Base-by-base conservation (phyloP, 2,329 filamentous ascomycete species). In the Phialocephala subalpina region DNA sequence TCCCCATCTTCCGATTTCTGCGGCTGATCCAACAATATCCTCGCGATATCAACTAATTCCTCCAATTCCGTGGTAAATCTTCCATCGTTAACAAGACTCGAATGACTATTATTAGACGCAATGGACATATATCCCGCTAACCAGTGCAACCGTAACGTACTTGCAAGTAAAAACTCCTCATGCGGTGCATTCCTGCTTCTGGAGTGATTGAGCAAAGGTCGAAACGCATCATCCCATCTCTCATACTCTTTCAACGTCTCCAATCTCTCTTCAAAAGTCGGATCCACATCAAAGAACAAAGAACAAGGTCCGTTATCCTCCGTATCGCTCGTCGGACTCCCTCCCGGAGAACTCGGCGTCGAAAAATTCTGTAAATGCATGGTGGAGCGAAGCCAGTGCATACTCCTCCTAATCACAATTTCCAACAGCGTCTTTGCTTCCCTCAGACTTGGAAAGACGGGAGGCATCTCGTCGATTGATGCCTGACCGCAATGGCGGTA, bases 371-470 rank as follows among this genome's bases (percentile, higher is more conserved):
- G 70, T 8, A 70, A 33, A 49, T 69, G 71, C 60, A 71, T 69
- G 9, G 69, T 72, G 36, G 69, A 70, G 9, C 69, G 67, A 29
- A 73, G 42, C 70, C 70, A 73, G 52, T 72, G 67, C 67, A 73
- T 71, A 20, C 69, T 72, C 47, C 70, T 66, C 45, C 63, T 49
- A n/a, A 72, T 72, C 3, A 73, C 64, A 5, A 67, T 29, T 38
- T 73, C 72, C 35, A 73, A 45, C 20, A 66, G 22, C 16, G 35
- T 40, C 27, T 66, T 60, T 29, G 70, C 70, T 27, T 70, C 60
- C 20, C 63, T 57, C 6, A 73, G 42, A 36, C 42, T 60, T 1
- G 47, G 57, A 58, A 73, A 72, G 7, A 62, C 56, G 1, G 62
- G 27, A 1, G 68, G 70, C 70, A 73, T 71, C 61, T 69, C 60